phyloP scores from a whole-genome alignment of 495 filamentous ascomycete genomes.

The Diplogelasinospora grovesii region DNA sequence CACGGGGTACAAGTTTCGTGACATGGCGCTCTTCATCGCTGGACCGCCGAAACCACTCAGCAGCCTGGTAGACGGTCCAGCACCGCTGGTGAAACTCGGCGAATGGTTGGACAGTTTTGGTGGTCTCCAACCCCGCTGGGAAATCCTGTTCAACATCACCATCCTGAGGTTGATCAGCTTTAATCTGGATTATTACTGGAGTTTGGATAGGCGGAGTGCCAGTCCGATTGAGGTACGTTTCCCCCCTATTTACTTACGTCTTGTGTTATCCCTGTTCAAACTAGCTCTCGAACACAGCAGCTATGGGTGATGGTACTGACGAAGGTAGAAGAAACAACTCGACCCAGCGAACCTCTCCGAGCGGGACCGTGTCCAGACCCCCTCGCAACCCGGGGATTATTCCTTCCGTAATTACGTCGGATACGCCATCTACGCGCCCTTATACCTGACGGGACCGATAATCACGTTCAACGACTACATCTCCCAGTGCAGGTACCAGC shows the following conservation, averaged over 20 bases:
- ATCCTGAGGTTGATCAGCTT: conserved; percentile 89
- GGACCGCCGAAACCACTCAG: conserved; percentile 20
- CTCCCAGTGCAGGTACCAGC: conserved; percentile 66
- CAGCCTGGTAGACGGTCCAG: conserved; percentile 23
- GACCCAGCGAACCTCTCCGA: conserved; percentile 82
- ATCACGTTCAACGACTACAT: conserved; percentile 98
- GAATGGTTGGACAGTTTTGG: conserved; percentile 65
- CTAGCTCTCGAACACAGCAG: conserved; percentile 69
- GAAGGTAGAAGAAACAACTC: conserved; percentile 99
- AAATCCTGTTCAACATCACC: conserved; percentile 96
- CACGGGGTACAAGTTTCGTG: conserved; percentile 64
- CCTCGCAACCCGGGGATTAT: conserved; percentile 64
- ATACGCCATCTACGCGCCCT: conserved; percentile 82
- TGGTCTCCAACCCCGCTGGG: conserved; percentile 82
- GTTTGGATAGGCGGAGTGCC: conserved; percentile 54
- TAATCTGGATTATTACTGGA: conserved; percentile 97
- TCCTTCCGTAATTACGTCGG: conserved; percentile 78
- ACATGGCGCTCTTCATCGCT: conserved; percentile 50
- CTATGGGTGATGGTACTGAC: no score
- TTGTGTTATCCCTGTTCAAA: neutral
- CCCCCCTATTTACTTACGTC: neutral
- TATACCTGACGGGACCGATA: conserved; percentile 91
- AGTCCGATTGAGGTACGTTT: conserved; percentile 76
- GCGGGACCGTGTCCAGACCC: conserved; percentile 71
- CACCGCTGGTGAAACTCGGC: conserved; percentile 49